Base-by-base conservation (phyloP, 2,329 filamentous ascomycete genomes). In the Capronia americana region DNA sequence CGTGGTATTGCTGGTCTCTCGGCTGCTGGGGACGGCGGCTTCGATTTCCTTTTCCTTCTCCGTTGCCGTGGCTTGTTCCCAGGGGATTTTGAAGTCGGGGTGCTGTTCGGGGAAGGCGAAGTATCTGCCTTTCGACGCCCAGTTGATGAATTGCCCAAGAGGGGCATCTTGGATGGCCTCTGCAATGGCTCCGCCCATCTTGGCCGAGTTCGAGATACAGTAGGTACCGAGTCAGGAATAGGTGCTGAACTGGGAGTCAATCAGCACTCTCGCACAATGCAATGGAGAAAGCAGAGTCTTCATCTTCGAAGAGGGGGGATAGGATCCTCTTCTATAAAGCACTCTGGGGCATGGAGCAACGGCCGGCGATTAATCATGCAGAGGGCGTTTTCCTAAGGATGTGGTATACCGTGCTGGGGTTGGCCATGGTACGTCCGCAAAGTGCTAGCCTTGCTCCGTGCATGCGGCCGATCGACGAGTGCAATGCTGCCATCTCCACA, bases 71-170 rank as follows among this genome's bases (percentile, higher is more conserved):
- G 63, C 64, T 24, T 63, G 51, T 34, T 72, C 68, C 71, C 71
- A 73, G 1, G 75, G 76, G n/a, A 75, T 72, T 44, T 74, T 48
- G 66, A 78, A 78, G 63, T 68, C 73, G 11, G 75, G 69, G 34
- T 72, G 65, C 48, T 81, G 79, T 74, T 85, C 83, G 14, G 79
- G 77, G 66, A 82, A 85, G 61, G 78, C 72, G 51, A 84, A 77
- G 48, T 79, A 72, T 62, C 78, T 79, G 57, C 80, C 80, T 1
- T 75, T 70, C 3, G 80, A 79, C 20, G 81, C 60, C 38, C 78
- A 77, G 24, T 82, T 77, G 12, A 84, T 63, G n/a, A 81, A 48
- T 70, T 83, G 81, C 54, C 82, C 82, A 55, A 84, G 78, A 20
- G 79, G 76, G 17, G 82, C 78, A 59, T 84, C 82, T 57, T 81